These are phyloP conservation scores for Rhodotorula babjevae DNA, from an alignment of 768 basidiomycete genomes.

Conservation along the genomic window DNA sequence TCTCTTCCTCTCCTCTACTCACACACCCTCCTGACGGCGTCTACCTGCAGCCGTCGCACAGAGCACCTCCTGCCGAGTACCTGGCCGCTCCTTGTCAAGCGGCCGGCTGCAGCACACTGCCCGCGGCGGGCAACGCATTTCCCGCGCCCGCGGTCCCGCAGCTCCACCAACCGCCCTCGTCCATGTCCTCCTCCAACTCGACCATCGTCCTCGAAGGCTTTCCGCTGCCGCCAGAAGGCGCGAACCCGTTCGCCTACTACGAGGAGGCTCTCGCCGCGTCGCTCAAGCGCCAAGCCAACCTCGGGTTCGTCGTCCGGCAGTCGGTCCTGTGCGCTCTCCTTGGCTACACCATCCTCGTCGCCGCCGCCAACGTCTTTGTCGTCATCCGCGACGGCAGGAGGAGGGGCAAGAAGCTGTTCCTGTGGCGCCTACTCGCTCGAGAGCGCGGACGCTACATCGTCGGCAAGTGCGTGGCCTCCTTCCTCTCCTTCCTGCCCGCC, in stretches of 20 bases:
- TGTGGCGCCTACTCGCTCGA: background rate
- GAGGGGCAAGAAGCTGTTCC: background rate
- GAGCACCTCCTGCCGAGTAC: too few species aligned
- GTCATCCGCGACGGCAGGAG: background rate
- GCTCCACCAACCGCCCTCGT: too few species aligned
- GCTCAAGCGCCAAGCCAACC: rapidly evolving
- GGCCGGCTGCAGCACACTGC: too few species aligned
- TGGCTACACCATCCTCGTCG: background rate
- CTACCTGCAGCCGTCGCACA: too few species aligned
- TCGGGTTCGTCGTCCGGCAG: background rate
- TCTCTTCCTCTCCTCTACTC: too few species aligned
- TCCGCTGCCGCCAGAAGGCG: background rate
- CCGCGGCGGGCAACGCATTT: too few species aligned
- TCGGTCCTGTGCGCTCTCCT: background rate
- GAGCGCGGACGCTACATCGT: constrained; percentile 4
- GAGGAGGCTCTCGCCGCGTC: background rate
- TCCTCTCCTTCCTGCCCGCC: background rate
- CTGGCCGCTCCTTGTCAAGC: too few species aligned
- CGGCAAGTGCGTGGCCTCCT: constrained; percentile 1
- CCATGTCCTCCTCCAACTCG: background rate
- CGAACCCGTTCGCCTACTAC: background rate
- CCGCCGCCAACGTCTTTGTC: background rate
- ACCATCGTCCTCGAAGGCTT: background rate
- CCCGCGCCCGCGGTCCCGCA: background rate
- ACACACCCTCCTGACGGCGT: too few species aligned